Conservation (phyloP, 352 stramenopile genomes). For the Elongisporangium prolatum region DNA sequence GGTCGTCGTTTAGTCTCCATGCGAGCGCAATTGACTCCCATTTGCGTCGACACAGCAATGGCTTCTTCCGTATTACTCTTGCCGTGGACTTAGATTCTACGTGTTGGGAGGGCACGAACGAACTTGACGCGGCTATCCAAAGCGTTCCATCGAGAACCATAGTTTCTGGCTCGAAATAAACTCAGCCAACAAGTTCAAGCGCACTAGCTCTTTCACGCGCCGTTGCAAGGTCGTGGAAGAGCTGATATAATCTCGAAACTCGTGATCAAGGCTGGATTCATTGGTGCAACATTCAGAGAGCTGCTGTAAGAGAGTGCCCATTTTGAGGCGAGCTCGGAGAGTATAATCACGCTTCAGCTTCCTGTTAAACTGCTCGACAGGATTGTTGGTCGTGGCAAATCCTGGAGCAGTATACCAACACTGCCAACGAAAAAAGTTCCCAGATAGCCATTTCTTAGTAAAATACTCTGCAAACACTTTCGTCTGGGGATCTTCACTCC, state of each 20-base stretch:
- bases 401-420: slow-evolving; percentile 6
- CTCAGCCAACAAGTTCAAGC: too few species aligned
- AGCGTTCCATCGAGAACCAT: too few species aligned
- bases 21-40: slow-evolving; percentile 4
- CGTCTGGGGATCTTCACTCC: too few species aligned
- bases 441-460: too few species aligned
- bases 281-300: background rate
- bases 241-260: background rate
- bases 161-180: too few species aligned
- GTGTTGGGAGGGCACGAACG: too few species aligned
- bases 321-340: slow-evolving; percentile 2
- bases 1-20: slow-evolving; percentile 4
- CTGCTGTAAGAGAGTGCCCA: slow-evolving; percentile 3
- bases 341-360: slow-evolving; percentile 19
- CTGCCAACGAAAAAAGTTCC: slow-evolving; percentile 15
- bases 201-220: too few species aligned
- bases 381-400: slow-evolving; percentile 17
- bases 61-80: background rate
- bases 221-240: background rate
- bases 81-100: too few species aligned
- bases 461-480: too few species aligned
- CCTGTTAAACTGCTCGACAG: slow-evolving; percentile 19
- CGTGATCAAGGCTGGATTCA: background rate
- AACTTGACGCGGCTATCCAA: too few species aligned
- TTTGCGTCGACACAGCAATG: slow-evolving; percentile 3